These are phyloP conservation scores for Elsinoe arachidis DNA, from an alignment of 2,329 filamentous ascomycete genomes.

Conservation along the genomic window DNA sequence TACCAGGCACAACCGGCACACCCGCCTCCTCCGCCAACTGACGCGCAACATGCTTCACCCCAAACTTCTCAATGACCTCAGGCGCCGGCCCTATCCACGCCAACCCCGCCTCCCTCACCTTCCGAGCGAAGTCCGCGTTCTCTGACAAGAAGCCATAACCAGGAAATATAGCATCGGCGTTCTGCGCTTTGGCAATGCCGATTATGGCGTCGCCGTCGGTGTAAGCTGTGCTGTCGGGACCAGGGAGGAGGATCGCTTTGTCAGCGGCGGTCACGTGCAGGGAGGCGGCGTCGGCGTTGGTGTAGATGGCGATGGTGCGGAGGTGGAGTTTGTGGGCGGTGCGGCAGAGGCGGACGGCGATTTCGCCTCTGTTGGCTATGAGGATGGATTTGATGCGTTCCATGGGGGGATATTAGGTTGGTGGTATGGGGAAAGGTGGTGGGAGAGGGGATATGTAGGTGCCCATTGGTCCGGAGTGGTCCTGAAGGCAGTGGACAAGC, in stretches of 20 bases:
- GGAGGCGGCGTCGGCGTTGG: constrained; percentile 46
- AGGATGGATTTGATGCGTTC: constrained; percentile 43
- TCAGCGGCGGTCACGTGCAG: constrained; percentile 48
- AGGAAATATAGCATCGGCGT: constrained; percentile 52
- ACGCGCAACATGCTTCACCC: constrained; percentile 51
- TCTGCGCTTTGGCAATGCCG: constrained; percentile 41
- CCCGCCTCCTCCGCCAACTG: constrained; percentile 44
- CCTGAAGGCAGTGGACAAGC: background rate
- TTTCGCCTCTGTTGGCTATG: constrained; percentile 46
- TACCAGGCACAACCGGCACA: constrained; percentile 49
- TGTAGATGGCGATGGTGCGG: constrained; percentile 50
- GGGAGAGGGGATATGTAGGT: background rate
- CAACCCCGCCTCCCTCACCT: constrained; percentile 46
- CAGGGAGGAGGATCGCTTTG: constrained; percentile 42
- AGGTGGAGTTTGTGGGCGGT: constrained; percentile 44
- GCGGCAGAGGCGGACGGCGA: constrained; percentile 39
- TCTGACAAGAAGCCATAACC: constrained; percentile 61
- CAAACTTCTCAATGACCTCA: constrained; percentile 46
- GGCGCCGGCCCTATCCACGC: constrained; percentile 52
- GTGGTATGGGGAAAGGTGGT: background rate
- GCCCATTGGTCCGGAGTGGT: background rate
- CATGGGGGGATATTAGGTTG: constrained; percentile 23
- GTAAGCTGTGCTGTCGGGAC: constrained; percentile 42
- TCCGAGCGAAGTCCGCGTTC: constrained; percentile 51
- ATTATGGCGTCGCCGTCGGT: constrained; percentile 42